These are phyloP conservation scores for Gossypium australe DNA, from an alignment of 345 rosid species.

Conservation along the genomic window DNA sequence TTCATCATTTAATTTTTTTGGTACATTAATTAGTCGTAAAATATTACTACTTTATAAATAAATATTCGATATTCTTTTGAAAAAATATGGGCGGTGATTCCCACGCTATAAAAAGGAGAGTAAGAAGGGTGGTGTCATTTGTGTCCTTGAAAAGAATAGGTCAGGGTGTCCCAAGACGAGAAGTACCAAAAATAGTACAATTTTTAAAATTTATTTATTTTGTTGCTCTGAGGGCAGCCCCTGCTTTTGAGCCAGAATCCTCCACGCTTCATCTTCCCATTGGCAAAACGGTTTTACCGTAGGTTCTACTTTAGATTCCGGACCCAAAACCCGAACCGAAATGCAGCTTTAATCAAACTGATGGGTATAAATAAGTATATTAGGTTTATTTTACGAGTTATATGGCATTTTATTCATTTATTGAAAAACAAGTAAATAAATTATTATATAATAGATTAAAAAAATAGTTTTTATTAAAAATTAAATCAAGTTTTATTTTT, in stretches of 20 bases:
- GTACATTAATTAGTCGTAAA: background rate
- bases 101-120: constrained; percentile 3
- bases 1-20: no score
- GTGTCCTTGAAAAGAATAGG: background rate
- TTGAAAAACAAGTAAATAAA: no score
- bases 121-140: background rate
- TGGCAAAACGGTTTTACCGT: background rate
- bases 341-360: constrained; percentile 13
- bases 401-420: no score
- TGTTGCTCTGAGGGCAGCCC: background rate
- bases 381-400: no score
- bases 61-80: background rate
- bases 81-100: background rate
- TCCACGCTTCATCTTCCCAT: constrained; percentile 7
- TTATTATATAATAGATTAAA: no score
- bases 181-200: constrained; percentile 17
- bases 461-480: no score
- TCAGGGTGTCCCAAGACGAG: background rate
- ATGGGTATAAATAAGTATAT: no score
- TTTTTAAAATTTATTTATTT: background rate
- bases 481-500: no score
- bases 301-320: constrained; percentile 19
- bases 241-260: background rate
- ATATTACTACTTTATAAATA: background rate
- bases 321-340: constrained; percentile 13